Evolutionary conservation across 78 protist species (phyloP).

Genomic region (Chrysochromulina parva): DNA sequence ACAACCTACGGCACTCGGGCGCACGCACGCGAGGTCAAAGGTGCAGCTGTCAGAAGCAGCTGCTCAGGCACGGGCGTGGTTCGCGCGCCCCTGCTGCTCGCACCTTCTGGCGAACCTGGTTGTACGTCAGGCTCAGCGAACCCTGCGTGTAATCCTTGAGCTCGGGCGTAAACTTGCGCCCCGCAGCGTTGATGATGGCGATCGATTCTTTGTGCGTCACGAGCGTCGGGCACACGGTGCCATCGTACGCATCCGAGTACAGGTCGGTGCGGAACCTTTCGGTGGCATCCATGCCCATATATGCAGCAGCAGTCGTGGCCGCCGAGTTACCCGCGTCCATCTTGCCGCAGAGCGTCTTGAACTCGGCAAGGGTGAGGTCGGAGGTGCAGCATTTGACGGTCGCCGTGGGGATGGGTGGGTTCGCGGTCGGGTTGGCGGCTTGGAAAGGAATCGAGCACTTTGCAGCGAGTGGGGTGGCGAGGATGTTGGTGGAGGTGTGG

Average conservation of each 20-base stretch:
- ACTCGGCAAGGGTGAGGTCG: conserved; percentile 30
- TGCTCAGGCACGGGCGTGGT: too few relatives aligned
- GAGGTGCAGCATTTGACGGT: conserved; percentile 20
- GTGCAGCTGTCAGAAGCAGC: too few relatives aligned
- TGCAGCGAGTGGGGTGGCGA: not conserved
- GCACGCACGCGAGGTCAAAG: too few relatives aligned
- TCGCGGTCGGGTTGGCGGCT: not conserved
- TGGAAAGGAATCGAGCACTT: not conserved
- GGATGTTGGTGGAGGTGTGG: conserved; percentile 20
- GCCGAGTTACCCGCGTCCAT: not conserved
- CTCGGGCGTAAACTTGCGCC: not conserved
- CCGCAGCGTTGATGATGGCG: not conserved
- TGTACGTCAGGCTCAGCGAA: not conserved
- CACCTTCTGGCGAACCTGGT: not conserved
- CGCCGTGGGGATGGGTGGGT: not conserved
- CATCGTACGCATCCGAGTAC: not conserved
- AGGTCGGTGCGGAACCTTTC: not conserved
- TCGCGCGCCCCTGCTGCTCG: too few relatives aligned
- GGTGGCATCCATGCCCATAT: not conserved
- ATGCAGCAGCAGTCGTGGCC: not conserved
- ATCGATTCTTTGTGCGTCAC: not conserved
- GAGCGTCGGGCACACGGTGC: not conserved
- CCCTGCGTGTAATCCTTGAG: conserved; percentile 12
- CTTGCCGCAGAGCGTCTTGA: conserved; percentile 13
- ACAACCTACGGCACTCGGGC: too few relatives aligned